Base-by-base conservation (phyloP, 2,329 filamentous ascomycete genomes). In the Claviceps humidiphila region DNA sequence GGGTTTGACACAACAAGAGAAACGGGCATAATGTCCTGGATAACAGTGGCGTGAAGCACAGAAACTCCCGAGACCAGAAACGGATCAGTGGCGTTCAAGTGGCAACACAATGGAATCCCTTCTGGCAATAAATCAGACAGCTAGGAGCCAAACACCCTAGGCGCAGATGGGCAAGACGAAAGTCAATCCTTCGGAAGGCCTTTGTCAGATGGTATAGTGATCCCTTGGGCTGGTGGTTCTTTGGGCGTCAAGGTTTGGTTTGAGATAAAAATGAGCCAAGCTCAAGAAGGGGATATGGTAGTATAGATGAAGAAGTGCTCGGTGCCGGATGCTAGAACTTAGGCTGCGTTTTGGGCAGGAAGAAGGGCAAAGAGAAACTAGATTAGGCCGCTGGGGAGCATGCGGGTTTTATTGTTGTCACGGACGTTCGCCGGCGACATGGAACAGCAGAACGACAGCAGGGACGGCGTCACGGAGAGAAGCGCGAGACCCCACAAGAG, bases 371-470 rank as follows among this genome's bases (percentile, higher is more conserved):
- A 58, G 61, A 58, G 48, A 57, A 49, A 54, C 55, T 22, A 63
- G 39, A 63, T 70, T 66, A 24, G 24, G 24, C 24, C 4, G 59
- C 65, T 68, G 71, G 73, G 72, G 69, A 49, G 67, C 64, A 63
- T 66, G 68, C 68, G 70, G 71, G 68, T 75, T 76, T 76, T 76
- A 76, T 67, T 62, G 61, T 67, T 59, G 58, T 57, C 51, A 58
- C 62, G 55, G 55, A 59, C 56, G 59, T 60, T 61, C 60, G 63
- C 66, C 58, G 41, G 49, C 49, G 54, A 53, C 53, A 49, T 57
- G 50, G 50, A 58, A 22, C 55, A 53, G 53, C 54, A 53, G 41
- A 47, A 30, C 39, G 44, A 47, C 26, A 38, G 16, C 47, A 34
- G 9, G 9, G 30, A 11, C 30, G 26, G 26, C 26, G 2, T 8